Conservation (phyloP, 441 rosid species). For the Croton laevigatus region DNA sequence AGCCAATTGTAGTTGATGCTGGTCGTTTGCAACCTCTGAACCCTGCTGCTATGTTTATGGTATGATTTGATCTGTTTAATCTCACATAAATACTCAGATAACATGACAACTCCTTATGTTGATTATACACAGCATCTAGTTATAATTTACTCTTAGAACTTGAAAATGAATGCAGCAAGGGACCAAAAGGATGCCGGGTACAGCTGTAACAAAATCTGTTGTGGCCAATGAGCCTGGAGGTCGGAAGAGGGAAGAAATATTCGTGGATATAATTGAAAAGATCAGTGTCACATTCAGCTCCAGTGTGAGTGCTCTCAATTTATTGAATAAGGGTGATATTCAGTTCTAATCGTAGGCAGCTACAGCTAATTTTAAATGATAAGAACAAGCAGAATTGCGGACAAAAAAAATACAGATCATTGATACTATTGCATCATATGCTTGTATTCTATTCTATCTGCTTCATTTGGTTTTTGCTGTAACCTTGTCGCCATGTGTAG, state of each 20-base stretch:
- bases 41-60: slow-evolving; percentile 91
- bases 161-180: slow-evolving; percentile 68
- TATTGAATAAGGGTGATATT: slow-evolving; percentile 1
- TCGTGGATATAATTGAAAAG: slow-evolving; percentile 95
- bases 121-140: slow-evolving; percentile 1
- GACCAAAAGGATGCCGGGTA: slow-evolving; percentile 92
- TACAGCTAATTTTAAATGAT: background rate
- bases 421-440: background rate
- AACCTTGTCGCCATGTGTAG: background rate
- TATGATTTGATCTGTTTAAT: slow-evolving; percentile 25
- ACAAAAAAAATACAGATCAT: background rate
- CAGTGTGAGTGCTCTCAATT: slow-evolving; percentile 56
- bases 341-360: background rate
- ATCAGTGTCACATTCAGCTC: slow-evolving; percentile 97
- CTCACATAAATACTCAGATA: slow-evolving; percentile 7
- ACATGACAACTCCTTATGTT: background rate
- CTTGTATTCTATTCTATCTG: background rate
- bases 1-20: slow-evolving; percentile 82
- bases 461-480: background rate
- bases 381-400: background rate
- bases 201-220: slow-evolving; percentile 93
- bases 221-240: slow-evolving; percentile 97
- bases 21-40: slow-evolving; percentile 78
- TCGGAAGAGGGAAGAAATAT: slow-evolving; percentile 93
- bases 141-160: slow-evolving; percentile 4